Conservation (phyloP, 2,329 filamentous ascomycete genomes). For the Exophiala sideris region DNA sequence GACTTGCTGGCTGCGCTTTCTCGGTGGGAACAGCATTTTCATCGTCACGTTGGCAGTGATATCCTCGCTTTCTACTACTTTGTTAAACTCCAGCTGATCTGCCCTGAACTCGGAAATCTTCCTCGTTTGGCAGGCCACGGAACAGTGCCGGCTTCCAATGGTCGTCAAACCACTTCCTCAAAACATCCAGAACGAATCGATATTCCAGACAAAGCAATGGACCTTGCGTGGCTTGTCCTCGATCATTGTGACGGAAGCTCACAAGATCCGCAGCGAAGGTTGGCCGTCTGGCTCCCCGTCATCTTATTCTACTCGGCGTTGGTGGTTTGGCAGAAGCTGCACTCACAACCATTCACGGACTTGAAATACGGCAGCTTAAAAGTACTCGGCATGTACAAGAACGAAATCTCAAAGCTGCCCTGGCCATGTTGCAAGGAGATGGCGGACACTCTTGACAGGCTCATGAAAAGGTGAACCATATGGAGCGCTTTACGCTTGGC, state of each 20-base stretch:
- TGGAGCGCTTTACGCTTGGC: not conserved
- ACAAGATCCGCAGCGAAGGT: not conserved
- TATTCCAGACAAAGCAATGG: slow-evolving; percentile 8
- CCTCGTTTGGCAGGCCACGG: slow-evolving; percentile 5
- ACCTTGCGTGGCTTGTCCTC: slow-evolving; percentile 11
- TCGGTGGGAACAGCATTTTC: slow-evolving; percentile 8
- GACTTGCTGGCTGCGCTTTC: slow-evolving; percentile 1
- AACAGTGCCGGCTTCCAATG: not conserved
- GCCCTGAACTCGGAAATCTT: slow-evolving; percentile 5
- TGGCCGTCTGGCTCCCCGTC: slow-evolving; percentile 8
- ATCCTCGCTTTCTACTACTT: slow-evolving; percentile 11
- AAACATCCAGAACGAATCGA: not conserved
- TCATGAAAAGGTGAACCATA: slow-evolving; percentile 5
- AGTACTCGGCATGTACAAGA: slow-evolving; percentile 11
- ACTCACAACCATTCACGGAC: not conserved
- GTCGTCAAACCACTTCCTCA: not conserved
- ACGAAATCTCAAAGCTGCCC: slow-evolving; percentile 7
- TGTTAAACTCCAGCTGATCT: slow-evolving; percentile 6
- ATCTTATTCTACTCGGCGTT: slow-evolving; percentile 6
- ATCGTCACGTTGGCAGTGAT: slow-evolving; percentile 4
- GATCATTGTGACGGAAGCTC: slow-evolving; percentile 2
- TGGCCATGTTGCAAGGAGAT: slow-evolving; percentile 12
- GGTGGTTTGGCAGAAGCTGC: slow-evolving; percentile 9
- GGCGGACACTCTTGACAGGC: slow-evolving; percentile 8
- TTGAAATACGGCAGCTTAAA: slow-evolving; percentile 10